Base-by-base conservation (phyloP, 2,329 filamentous ascomycete species). In the Alternaria postmessia region DNA sequence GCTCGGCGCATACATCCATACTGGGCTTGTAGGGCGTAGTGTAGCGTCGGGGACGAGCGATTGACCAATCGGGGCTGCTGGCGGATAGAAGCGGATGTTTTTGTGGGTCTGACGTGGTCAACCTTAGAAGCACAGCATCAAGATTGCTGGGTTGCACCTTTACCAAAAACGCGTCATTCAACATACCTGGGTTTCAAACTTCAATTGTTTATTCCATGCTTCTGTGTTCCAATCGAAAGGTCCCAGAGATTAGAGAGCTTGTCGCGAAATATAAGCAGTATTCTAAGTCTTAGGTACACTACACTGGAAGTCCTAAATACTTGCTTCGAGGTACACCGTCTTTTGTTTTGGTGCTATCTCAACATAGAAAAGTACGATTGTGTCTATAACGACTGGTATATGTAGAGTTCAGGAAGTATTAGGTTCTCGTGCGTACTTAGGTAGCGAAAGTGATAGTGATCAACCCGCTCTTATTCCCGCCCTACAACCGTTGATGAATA, bases 1-100 rank as follows among this genome's bases (percentile, higher is more conserved):
- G 28, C 41, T 52, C 42, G 41, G 53, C n/a, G 22, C 14, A 26
- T 11, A 34, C 7, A 7, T 48, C 32, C 57, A 24, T 30, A 44
- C 22, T 39, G 24, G 44, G 51, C 38, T 59, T 7, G 46, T 26
- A 57, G 57, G 51, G 54, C 57, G 53, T 22, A 44, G 26, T 51
- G 32, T 44, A 22, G 26, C 28, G 57, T 52, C 26, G 30, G 36
- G 9, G 18, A 5, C 12, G 14, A 43, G 38, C n/a, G 2, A 59
- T 57, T 51, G 57, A 28, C 57, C 57, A 60, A 60, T 60, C 57
- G 46, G 52, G 3, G 24, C 14, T 20, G 22, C 16, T 36, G 22
- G 43, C 43, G 43, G 43, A n/a, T 59, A 49, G 24, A 41, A 30
- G 28, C 51, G 51, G 56, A 34, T n/a, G 22, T 3, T 38, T 18